Evolutionary conservation across 2,329 filamentous ascomycete genomes (phyloP).

Genomic region (Epichloe typhina): DNA sequence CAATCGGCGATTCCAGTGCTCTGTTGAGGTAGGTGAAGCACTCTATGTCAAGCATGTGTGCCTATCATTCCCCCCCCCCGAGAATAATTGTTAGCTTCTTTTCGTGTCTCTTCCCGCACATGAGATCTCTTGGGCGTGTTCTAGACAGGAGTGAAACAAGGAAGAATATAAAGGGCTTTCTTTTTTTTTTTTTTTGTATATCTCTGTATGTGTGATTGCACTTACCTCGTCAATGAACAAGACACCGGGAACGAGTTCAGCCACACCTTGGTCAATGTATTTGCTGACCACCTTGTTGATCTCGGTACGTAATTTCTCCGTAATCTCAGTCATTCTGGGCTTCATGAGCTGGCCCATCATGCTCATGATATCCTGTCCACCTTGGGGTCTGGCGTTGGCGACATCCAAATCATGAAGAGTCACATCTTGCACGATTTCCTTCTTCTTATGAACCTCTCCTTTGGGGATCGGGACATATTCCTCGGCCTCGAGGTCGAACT

Average conservation of each 20-base stretch:
- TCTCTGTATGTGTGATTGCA: neutral
- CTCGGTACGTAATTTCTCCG: slow-evolving; percentile 86
- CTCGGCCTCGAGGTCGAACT: slow-evolving; percentile 96
- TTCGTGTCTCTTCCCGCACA: neutral
- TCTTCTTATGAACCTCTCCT: slow-evolving; percentile 99
- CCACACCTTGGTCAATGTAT: slow-evolving; percentile 96
- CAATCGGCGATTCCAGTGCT: slow-evolving; percentile 88
- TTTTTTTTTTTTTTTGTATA: too few species aligned
- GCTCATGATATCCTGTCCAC: slow-evolving; percentile 98
- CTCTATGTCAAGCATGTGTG: slow-evolving; percentile 98
- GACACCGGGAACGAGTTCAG: slow-evolving; percentile 94
- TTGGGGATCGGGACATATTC: slow-evolving; percentile 98
- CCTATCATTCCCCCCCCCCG: slow-evolving; percentile 34
- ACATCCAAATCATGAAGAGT: slow-evolving; percentile 94
- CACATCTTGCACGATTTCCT: slow-evolving; percentile 98
- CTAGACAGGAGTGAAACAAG: neutral
- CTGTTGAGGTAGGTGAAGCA: slow-evolving; percentile 98
- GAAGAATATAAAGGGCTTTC: neutral
- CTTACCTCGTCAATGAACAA: slow-evolving; percentile 94
- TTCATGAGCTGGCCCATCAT: slow-evolving; percentile 99
- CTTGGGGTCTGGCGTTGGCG: slow-evolving; percentile 87
- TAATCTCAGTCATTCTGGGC: slow-evolving; percentile 98
- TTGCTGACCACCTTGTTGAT: slow-evolving; percentile 99
- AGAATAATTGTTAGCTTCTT: slow-evolving; percentile 2
- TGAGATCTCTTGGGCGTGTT: neutral